These are phyloP conservation scores for Verticillium alfalfae DNA, from an alignment of 2,329 filamentous ascomycete genomes.

Conservation along the genomic window DNA sequence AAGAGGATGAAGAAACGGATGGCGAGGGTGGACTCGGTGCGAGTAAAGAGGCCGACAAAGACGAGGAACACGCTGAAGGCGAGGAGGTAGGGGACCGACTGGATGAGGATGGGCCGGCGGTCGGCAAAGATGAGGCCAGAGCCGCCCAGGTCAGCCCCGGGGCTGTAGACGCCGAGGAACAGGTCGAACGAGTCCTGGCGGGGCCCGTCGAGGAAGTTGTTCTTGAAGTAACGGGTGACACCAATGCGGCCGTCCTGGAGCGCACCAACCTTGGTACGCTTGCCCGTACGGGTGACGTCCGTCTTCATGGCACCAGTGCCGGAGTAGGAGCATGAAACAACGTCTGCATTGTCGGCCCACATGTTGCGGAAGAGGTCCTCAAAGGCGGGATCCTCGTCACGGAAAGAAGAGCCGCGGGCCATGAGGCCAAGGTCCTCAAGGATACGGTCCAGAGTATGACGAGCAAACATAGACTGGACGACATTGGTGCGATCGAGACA, in stretches of 20 bases:
- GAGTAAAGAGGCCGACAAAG: slow-evolving; percentile 67
- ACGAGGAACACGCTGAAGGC: slow-evolving; percentile 83
- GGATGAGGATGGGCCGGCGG: slow-evolving; percentile 77
- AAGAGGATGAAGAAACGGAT: slow-evolving; percentile 76
- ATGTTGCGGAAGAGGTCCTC: slow-evolving; percentile 92
- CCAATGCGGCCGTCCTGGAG: slow-evolving; percentile 86
- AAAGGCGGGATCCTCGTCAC: slow-evolving; percentile 71
- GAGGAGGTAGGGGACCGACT: slow-evolving; percentile 88
- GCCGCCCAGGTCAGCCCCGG: slow-evolving; percentile 65
- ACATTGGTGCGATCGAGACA: slow-evolving; percentile 97
- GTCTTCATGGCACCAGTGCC: slow-evolving; percentile 97
- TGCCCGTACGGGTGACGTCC: slow-evolving; percentile 90
- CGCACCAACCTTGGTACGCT: slow-evolving; percentile 78
- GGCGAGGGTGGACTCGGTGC: slow-evolving; percentile 69
- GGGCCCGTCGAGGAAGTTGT: slow-evolving; percentile 93
- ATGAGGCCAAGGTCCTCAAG: slow-evolving; percentile 80
- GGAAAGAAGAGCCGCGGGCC: slow-evolving; percentile 68
- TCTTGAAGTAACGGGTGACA: slow-evolving; percentile 80
- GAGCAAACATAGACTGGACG: slow-evolving; percentile 93
- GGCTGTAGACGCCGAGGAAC: slow-evolving; percentile 82
- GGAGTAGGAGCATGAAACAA: slow-evolving; percentile 87
- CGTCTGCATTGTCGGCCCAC: slow-evolving; percentile 97
- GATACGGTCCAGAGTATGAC: slow-evolving; percentile 83
- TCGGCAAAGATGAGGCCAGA: slow-evolving; percentile 71
- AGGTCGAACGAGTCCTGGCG: slow-evolving; percentile 93